Evolutionary conservation across 2,329 filamentous ascomycete species (phyloP).

Genomic region (Pyrenophora teres): DNA sequence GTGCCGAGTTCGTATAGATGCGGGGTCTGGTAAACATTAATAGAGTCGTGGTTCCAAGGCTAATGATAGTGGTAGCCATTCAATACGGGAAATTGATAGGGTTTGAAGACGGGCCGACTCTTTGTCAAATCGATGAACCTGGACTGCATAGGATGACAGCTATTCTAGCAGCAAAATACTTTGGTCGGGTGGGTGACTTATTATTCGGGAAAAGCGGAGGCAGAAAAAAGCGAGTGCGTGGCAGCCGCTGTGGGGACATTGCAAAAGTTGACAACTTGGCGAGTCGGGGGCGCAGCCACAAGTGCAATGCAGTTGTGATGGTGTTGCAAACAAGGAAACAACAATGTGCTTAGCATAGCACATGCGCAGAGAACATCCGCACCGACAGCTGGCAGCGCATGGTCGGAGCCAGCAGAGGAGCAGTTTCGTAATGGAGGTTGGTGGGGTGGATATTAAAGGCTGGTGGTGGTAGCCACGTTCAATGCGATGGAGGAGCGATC

Average conservation of each 20-base stretch:
- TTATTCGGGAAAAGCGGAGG: too few species aligned
- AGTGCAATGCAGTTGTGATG: constrained; percentile 34
- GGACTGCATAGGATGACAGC: too few species aligned
- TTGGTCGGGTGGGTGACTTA: not conserved
- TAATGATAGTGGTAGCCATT: not conserved
- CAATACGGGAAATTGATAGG: not conserved
- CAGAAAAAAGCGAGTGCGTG: constrained; percentile 7
- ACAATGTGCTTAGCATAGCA: constrained; percentile 26
- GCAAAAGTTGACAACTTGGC: constrained; percentile 16
- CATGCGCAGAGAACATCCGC: constrained; percentile 23
- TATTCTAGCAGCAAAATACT: too few species aligned
- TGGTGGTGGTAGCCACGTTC: not conserved
- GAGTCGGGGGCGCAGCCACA: constrained; percentile 14
- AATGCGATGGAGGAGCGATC: not conserved
- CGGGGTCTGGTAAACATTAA: not conserved
- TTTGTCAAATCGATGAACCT: too few species aligned
- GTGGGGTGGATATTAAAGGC: not conserved
- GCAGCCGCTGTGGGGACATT: constrained; percentile 25
- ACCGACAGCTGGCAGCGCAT: constrained; percentile 7
- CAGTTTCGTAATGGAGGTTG: not conserved
- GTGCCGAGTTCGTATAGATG: not conserved
- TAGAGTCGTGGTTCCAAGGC: not conserved
- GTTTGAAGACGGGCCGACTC: not conserved
- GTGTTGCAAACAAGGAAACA: constrained; percentile 29
- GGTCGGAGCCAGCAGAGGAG: too few species aligned